Conservation (phyloP, 352 stramenopile species). For the Phytophthora nicotianae region DNA sequence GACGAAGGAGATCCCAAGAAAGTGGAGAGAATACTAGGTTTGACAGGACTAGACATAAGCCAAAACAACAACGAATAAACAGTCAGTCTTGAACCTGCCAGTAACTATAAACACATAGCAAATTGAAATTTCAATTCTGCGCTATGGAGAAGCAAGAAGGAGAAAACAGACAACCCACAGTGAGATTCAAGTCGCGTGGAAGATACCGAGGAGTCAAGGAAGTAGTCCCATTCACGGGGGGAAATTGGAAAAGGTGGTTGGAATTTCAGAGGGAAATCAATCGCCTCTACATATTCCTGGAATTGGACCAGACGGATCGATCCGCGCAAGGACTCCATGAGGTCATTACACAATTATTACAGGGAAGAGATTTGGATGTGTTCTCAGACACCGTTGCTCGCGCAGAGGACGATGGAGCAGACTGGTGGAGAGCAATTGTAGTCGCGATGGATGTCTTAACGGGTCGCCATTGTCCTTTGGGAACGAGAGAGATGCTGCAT, state of each 20-base stretch:
- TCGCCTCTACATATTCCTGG: not conserved
- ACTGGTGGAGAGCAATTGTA: not conserved
- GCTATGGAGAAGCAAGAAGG: not conserved
- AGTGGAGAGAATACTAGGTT: too few relatives aligned
- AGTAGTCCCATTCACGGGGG: not conserved
- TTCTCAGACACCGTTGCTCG: not conserved
- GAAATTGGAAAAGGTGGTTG: not conserved
- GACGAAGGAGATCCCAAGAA: too few relatives aligned
- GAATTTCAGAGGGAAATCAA: not conserved
- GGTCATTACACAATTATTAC: not conserved
- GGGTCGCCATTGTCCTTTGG: not conserved
- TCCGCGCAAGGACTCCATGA: not conserved
- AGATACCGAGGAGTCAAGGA: not conserved
- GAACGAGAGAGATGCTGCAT: not conserved
- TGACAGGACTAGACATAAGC: too few relatives aligned
- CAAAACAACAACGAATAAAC: too few relatives aligned
- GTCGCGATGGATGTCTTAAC: not conserved
- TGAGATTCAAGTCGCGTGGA: not conserved
- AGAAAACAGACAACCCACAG: not conserved
- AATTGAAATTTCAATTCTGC: constrained; percentile 4
- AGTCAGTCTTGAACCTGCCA: too few relatives aligned
- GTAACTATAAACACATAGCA: not conserved
- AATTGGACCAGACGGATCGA: not conserved
- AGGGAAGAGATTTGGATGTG: not conserved
- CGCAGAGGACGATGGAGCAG: not conserved